Percentiles rank a stretch among this genome's conserved stretches.
phyloP scores from a whole-genome alignment of 441 rosid species.

The Eruca vesicaria region DNA sequence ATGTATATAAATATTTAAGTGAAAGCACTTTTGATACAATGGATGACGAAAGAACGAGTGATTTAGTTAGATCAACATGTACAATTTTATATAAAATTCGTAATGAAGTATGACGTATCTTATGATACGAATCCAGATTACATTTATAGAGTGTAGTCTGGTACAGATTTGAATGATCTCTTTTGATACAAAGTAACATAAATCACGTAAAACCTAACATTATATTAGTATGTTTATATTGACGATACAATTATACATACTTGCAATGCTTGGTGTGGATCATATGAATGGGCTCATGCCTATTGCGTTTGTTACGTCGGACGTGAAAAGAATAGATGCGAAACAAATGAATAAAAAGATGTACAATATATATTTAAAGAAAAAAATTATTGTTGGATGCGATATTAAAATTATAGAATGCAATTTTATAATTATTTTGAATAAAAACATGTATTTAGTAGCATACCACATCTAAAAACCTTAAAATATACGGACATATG shows the following conservation, averaged over 20 bases:
- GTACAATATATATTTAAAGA: too few relatives aligned
- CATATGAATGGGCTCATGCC: neutral
- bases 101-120: neutral
- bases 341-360: too few relatives aligned
- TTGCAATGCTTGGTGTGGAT: neutral
- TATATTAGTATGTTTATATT: neutral
- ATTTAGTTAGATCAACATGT: neutral
- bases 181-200: neutral
- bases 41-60: neutral
- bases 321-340: too few relatives aligned
- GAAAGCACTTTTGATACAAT: neutral
- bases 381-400: too few relatives aligned
- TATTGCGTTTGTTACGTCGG: too few relatives aligned
- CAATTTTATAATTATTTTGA: too few relatives aligned
- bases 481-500: too few relatives aligned
- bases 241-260: neutral
- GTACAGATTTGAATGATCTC: neutral
- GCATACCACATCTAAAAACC: too few relatives aligned
- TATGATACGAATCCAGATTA: neutral
- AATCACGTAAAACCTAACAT: too few relatives aligned
- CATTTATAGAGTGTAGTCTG: neutral
- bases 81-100: neutral
- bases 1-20: too few relatives aligned
- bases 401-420: too few relatives aligned
- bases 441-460: too few relatives aligned